Base-by-base conservation (phyloP, 306 rosid genomes). In the Ammopiptanthus mongolicus region DNA sequence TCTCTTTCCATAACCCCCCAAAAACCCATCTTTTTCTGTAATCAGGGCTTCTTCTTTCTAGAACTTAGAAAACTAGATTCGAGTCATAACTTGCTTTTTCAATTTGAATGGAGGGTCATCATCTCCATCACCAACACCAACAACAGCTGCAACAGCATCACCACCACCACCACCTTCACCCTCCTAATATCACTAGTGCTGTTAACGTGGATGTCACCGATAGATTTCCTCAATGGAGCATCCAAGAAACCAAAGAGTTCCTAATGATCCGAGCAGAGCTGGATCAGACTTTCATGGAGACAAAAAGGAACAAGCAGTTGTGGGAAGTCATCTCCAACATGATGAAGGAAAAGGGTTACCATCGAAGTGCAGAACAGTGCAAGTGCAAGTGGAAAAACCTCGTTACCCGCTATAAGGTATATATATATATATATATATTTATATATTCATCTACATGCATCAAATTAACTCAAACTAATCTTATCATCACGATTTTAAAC, bases 341-440 rank as follows among this genome's bases (percentile, higher is more conserved):
- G 64, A 85, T 93, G 98, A 89, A 77, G 50, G 89, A 88, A 36
- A 93, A 89, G 74, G 97, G 97, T 62, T 90, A 55, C 56, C 80
- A 77, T 48, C 89, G 97, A 83, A 93, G 91, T 82, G 81, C 98
- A 11, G 98, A 93, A 9, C 98, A 93, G 96, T 93, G 97, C 87
- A 93, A 93, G 87, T 93, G 97, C 85, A 93, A 93, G 77, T 93
- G 98, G 98, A 93, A 93, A 81, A 93, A 93, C 83, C 98, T 93
- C 28, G 94, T 89, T 60, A 93, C 98, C 2, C 89, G 97, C 44
- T 93, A 88, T 22, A 93, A 93, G 98, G 98, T 93, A 73, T 50
- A 2, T 14, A 23, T 12, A 36, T 51, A 13, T 8, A 7, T 21
- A n/a, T n/a, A n/a, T 93, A 73, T 50, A 2, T 14, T 25, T 12